phyloP scores from a whole-genome alignment of 1,284 basidiomycete species.

The Ustilago hordei region DNA sequence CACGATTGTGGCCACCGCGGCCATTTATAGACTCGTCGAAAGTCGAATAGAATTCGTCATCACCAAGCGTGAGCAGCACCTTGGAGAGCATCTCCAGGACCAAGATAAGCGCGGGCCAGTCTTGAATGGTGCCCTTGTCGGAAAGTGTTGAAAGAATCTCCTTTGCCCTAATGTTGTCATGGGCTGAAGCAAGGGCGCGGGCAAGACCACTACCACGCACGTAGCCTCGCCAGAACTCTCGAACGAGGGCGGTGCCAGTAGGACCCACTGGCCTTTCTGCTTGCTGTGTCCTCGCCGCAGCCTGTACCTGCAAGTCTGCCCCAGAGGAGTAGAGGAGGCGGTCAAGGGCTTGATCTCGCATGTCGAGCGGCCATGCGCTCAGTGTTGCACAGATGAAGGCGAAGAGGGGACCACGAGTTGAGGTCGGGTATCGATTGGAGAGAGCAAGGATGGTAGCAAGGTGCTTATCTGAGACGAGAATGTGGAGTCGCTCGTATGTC shows the following conservation, averaged over 20 bases:
- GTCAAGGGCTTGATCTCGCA: conserved; percentile 49
- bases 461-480: conserved; percentile 55
- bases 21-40: conserved; percentile 17
- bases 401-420: conserved; percentile 58
- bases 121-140: conserved; percentile 5
- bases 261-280: conserved; percentile 20
- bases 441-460: conserved; percentile 50
- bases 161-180: conserved; percentile 26
- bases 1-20: conserved; percentile 17
- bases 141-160: conserved; percentile 39
- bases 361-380: conserved; percentile 54
- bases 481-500: conserved; percentile 52
- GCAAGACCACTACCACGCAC: conserved; percentile 56
- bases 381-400: conserved; percentile 60
- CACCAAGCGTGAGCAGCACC: conserved; percentile 88
- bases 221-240: conserved; percentile 67
- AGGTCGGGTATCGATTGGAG: conserved; percentile 56
- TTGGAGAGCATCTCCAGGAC: conserved; percentile 87
- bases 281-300: conserved; percentile 3
- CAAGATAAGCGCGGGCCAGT: conserved; percentile 78
- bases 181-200: conserved; percentile 44
- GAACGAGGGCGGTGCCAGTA: conserved; percentile 50
- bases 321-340: conserved; percentile 38
- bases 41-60: conserved; percentile 90
- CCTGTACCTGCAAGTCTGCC: conserved; percentile 16